Percentiles rank a stretch among this genome's conserved stretches.
Evolutionary conservation across 768 basidiomycete genomes (phyloP).

Genomic region (Xerocomus potaroensis): DNA sequence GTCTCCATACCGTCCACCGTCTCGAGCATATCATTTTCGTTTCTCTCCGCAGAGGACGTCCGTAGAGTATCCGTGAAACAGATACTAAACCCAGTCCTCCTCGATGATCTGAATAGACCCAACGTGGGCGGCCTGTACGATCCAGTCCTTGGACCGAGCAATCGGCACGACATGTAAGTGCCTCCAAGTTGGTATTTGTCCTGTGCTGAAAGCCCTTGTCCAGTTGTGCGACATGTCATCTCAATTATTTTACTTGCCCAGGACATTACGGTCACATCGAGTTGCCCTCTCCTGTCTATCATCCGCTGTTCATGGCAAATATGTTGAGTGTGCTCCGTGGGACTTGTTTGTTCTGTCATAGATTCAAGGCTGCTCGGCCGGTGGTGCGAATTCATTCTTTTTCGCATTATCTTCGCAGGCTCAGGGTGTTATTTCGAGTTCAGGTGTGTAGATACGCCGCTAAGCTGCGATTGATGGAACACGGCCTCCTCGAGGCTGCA

Average conservation of each 20-base stretch:
- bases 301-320: conserved; percentile 92
- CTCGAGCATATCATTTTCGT: conserved; percentile 86
- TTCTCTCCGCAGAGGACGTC: conserved; percentile 83
- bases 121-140: conserved; percentile 93
- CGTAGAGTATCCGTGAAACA: conserved; percentile 96
- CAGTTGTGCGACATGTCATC: conserved; percentile 91
- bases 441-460: conserved; percentile 82
- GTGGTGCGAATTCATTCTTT: conserved; percentile 45
- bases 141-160: conserved; percentile 88
- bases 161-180: conserved; percentile 85
- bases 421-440: conserved; percentile 7
- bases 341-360: conserved; percentile 92
- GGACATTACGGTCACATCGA: conserved; percentile 99
- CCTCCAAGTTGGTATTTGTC: neutral
- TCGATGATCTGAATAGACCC: conserved; percentile 92
- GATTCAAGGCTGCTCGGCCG: conserved; percentile 76
- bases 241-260: conserved; percentile 92
- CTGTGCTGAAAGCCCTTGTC: conserved; percentile 5
- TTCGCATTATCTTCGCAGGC: neutral
- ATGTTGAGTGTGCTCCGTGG: conserved; percentile 84
- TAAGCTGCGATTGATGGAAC: conserved; percentile 83
- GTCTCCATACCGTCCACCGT: conserved; percentile 85
- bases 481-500: conserved; percentile 82
- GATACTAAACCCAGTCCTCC: conserved; percentile 86
- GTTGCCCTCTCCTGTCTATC: conserved; percentile 90